A percentile compares a stretch with the other conserved stretches of the same genome.
Conservation (phyloP, 2,329 filamentous ascomycete species). For the Coleophoma crateriformis region DNA sequence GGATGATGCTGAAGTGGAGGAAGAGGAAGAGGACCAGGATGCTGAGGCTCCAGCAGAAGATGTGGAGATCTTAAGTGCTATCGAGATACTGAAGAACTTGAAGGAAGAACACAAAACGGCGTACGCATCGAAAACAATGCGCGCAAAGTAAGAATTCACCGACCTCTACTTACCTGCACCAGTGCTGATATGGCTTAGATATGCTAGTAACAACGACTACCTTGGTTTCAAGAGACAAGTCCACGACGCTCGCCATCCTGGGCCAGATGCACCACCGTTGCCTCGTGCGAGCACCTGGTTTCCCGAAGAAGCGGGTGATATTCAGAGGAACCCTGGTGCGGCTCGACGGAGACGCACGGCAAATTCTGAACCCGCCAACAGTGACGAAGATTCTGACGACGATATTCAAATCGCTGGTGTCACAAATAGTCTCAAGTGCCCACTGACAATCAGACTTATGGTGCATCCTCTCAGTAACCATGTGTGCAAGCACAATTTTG, state of each 20-base stretch:
- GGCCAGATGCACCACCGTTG: conserved; percentile 44
- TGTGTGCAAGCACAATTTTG: conserved; percentile 69
- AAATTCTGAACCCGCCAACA: conserved; percentile 6
- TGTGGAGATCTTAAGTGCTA: conserved; percentile 25
- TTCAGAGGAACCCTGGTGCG: conserved; percentile 5
- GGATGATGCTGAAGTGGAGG: conserved; percentile 31
- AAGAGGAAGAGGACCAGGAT: conserved; percentile 32
- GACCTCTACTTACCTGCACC: not conserved
- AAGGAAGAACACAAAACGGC: conserved; percentile 25
- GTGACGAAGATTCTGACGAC: conserved; percentile 48
- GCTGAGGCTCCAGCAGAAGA: conserved; percentile 29
- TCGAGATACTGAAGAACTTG: conserved; percentile 28
- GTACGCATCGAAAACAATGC: conserved; percentile 33
- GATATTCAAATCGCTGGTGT: conserved; percentile 64
- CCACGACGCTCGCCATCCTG: conserved; percentile 52
- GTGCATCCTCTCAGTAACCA: conserved; percentile 60
- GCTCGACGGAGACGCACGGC: conserved; percentile 9
- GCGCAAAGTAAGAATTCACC: conserved; percentile 29
- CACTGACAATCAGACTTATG: conserved; percentile 60
- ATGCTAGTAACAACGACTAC: conserved; percentile 55
- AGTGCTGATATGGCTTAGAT: conserved; percentile 29
- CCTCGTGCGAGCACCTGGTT: conserved; percentile 60
- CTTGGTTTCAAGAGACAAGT: conserved; percentile 54
- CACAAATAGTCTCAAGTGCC: conserved; percentile 62
- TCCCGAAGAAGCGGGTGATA: conserved; percentile 14